Evolutionary conservation across 805 yeast species (phyloP).

Genomic region (Barnettozyma botsteinii): DNA sequence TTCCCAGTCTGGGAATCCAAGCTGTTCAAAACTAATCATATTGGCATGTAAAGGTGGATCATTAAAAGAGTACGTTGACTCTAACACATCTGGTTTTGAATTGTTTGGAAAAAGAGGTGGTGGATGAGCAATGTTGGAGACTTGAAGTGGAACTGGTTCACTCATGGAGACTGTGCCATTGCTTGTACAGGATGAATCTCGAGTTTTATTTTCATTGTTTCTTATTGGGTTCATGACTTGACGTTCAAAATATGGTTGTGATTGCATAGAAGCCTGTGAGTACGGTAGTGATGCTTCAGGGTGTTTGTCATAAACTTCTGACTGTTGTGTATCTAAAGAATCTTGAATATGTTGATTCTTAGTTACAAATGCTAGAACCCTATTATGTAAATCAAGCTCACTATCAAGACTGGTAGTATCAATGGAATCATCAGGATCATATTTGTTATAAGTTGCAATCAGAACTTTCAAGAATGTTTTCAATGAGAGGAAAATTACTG

Average conservation of each 20-base stretch:
- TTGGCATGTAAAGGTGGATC: constrained; percentile 6
- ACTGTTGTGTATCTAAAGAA: neutral
- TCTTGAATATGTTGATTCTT: neutral
- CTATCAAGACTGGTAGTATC: constrained; percentile 8
- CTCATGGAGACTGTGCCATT: too few species aligned
- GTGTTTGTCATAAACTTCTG: neutral
- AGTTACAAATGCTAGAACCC: neutral
- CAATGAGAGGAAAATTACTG: constrained; percentile 11
- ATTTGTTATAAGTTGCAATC: constrained; percentile 16
- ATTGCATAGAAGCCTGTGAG: neutral
- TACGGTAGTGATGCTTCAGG: neutral
- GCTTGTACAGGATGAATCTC: too few species aligned
- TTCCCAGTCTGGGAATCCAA: constrained; percentile 7
- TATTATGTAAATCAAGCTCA: constrained; percentile 7
- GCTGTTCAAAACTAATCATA: constrained; percentile 1
- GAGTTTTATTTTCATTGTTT: too few species aligned
- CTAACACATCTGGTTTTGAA: neutral
- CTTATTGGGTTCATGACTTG: neutral
- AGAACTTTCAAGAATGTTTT: constrained; percentile 20
- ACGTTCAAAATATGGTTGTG: neutral
- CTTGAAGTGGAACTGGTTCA: too few species aligned
- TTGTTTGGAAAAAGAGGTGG: too few species aligned
- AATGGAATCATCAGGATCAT: constrained; percentile 3
- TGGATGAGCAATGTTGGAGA: too few species aligned
- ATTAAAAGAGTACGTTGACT: constrained; percentile 5